A percentile compares a stretch with the other conserved stretches of the same genome.
These are phyloP conservation scores for Ophiostoma sp. DNA, from an alignment of 2,329 filamentous ascomycete species.

Conservation along the genomic window DNA sequence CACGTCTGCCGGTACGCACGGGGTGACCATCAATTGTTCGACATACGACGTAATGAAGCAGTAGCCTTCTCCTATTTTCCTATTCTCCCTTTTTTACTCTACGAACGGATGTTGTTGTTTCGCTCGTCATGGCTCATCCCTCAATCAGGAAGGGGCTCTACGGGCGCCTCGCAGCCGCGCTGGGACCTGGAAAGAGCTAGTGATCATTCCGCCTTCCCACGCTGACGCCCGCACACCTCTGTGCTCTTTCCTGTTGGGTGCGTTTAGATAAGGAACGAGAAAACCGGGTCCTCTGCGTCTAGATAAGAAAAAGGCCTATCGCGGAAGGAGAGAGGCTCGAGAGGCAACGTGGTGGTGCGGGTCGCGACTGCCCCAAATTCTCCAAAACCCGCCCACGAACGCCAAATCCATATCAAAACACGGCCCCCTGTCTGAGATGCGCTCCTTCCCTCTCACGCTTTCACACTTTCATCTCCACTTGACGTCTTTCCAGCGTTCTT, in stretches of 20 bases:
- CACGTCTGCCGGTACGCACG: background rate
- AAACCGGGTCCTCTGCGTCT: background rate
- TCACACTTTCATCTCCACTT: background rate
- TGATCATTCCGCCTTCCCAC: background rate
- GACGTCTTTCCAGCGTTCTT: background rate
- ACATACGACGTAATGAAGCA: background rate
- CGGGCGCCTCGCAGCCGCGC: slow-evolving; percentile 3
- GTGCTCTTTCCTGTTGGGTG: background rate
- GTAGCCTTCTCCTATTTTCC: background rate
- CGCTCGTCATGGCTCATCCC: background rate
- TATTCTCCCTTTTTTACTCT: background rate
- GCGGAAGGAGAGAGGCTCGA: background rate
- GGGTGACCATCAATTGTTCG: background rate
- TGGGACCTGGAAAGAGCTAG: background rate
- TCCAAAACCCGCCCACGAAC: background rate
- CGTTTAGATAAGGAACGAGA: slow-evolving; percentile 1
- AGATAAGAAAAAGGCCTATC: background rate
- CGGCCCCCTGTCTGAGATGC: background rate
- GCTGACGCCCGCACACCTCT: background rate
- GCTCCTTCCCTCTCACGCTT: background rate
- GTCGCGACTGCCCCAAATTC: background rate
- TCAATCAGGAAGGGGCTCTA: background rate
- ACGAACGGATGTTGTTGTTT: background rate
- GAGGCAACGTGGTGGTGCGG: too few relatives aligned
- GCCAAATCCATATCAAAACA: background rate